Percentiles rank a stretch among this genome's conserved stretches.
phyloP scores from a whole-genome alignment of 306 rosid genomes.

The Quercus suber region DNA sequence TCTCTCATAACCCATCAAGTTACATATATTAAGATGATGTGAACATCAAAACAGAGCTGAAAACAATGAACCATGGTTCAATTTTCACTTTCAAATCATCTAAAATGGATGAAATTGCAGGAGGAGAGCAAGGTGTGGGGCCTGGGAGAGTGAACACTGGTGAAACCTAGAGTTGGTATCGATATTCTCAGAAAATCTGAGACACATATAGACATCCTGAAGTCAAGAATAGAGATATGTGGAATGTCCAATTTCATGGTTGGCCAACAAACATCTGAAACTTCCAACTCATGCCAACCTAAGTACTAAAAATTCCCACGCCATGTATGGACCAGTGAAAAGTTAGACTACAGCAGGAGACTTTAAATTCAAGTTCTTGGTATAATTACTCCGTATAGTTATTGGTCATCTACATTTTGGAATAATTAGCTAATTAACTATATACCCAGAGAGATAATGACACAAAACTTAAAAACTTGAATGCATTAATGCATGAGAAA shows the following conservation, averaged over 20 bases:
- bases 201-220: not conserved
- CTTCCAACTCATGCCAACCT: slow-evolving; percentile 27
- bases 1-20: not conserved
- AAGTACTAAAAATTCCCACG: slow-evolving; percentile 14
- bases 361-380: not conserved
- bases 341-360: not conserved
- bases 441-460: slow-evolving; percentile 18
- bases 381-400: not conserved
- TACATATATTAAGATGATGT: not conserved
- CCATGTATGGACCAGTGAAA: not conserved
- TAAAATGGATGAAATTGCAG: not conserved
- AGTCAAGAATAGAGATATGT: not conserved
- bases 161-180: slow-evolving; percentile 2
- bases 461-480: slow-evolving; percentile 21
- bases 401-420: slow-evolving; percentile 15
- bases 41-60: slow-evolving; percentile 22
- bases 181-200: slow-evolving; percentile 7
- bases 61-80: slow-evolving; percentile 12
- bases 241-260: slow-evolving; percentile 28
- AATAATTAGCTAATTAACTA: not conserved
- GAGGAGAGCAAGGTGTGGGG: not conserved
- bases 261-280: slow-evolving; percentile 55
- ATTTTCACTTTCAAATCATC: slow-evolving; percentile 13
- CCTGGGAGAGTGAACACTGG: not conserved
- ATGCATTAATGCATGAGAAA: slow-evolving; percentile 10